Evolutionary conservation across 2,329 filamentous ascomycete species (phyloP), one percentile per base, ranked within the genome.

Genomic region (Paecilomyces dactylethromorphus): DNA sequence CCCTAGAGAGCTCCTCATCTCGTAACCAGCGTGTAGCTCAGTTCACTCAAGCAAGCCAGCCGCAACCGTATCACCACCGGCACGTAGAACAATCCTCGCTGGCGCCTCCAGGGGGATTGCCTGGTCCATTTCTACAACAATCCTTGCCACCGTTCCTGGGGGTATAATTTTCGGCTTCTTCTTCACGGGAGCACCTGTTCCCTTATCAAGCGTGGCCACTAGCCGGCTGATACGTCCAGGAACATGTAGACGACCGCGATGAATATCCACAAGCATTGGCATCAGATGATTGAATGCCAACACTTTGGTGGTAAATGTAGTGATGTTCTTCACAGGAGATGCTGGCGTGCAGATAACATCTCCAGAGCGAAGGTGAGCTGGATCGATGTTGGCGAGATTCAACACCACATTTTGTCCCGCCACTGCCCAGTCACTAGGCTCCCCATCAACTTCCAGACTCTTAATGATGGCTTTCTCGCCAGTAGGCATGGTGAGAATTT

Each of bases 271-370:
- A 24, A 86, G 85, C 85, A 93, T 94, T 0, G 93, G 93, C 75
- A 92, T 88, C 15, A 99, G 76, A 62, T 93, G 88, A 61, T 96
- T 91, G 68, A 97, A 96, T 0, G 92, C 91, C 58, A 97, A 82
- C 11, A 94, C 86, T 74, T 96, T 96, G 61, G 89, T 85, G 1
- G 85, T 90, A 67, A 97, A 92, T 0, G 80, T 83, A 59, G 88
- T 88, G 59, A 91, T 79, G 60, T 88, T 89, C 26, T 80, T 76
- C 33, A 96, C 87, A 0, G 91, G 88, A 1, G 82, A 76, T 1
- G 81, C 80, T 0, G 86, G 81, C 54, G 84, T 82, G 75, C 92
- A 96, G n/a, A 96, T 76, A 18, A 97, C 89, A 69, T 97, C 92
- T 21, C 94, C 94, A 7, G 89, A 82, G 53, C 86, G 85, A 10